Evolutionary conservation across 441 rosid species (phyloP), one percentile per base, ranked within the genome.

Genomic region (Pelargonium australe): DNA sequence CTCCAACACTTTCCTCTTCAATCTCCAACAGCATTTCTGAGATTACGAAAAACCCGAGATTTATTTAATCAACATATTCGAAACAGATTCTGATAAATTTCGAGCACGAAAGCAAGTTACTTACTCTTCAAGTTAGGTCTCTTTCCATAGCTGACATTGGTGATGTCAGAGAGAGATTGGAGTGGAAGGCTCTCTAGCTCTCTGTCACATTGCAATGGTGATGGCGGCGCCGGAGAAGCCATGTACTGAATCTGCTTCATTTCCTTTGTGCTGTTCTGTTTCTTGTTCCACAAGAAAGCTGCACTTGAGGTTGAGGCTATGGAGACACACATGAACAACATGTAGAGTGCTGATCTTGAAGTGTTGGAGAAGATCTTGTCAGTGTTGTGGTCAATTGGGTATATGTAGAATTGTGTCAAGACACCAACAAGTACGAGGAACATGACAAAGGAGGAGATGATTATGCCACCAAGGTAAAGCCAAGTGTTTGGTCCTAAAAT

Each of bases 401-500:
- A 77, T 20, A 90, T 81, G 72, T 85, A 83, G 77, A 78, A 92
- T 9, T 84, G 73, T 0, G 83, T 84, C 44, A 88, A 72, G 44
- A 95, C 74, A 68, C 86, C 96, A 12, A 86, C 84, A 43, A 86
- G 72, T 44, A 87, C 12, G 0, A 90, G 80, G 72, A 89, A 95
- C 43, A 85, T 71, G 7, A 79, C 63, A 69, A 90, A 88, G 0
- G 98, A 92, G 65, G 89, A 86, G 25, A 85, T 72, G 41, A 95
- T 82, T 63, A 92, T 76, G 7, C 80, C 82, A 0, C 80, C 87
- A 0, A 92, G 97, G 83, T 92, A 92, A 14, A 89, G 83, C 96
- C 96, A 95, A 69, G 85, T 73, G 58, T 73, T 85, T 43, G 89
- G 83, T 13, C 99, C 99, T 41, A 95, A 80, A 73, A 86, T 72